These are phyloP conservation scores for Ceratobasidium sp. DNA, from an alignment of 1,284 basidiomycete species.

Conservation along the genomic window DNA sequence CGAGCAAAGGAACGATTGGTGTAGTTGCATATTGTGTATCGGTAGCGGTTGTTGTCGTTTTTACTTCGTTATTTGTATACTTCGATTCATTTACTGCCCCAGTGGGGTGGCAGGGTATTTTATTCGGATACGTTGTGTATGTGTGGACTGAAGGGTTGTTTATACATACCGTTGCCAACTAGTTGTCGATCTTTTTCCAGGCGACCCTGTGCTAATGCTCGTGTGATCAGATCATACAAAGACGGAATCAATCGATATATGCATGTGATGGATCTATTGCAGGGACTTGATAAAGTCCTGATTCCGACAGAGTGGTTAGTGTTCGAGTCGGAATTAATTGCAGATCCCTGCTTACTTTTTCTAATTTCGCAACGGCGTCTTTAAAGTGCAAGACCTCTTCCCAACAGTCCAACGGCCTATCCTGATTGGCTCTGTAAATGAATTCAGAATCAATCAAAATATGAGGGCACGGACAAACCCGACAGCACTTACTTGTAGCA, in stretches of 20 bases:
- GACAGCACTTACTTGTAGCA: conserved; percentile 72
- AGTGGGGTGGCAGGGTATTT: neutral
- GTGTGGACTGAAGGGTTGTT: neutral
- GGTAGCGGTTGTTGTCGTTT: conserved; percentile 23
- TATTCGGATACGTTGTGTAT: neutral
- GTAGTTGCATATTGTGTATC: conserved; percentile 35
- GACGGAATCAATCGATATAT: neutral
- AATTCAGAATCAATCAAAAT: neutral
- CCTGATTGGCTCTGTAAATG: conserved; percentile 58
- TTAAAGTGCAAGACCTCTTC: conserved; percentile 77
- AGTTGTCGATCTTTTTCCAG: neutral
- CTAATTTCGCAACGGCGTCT: conserved; percentile 68
- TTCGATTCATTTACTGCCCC: neutral
- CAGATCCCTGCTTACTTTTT: conserved; percentile 56
- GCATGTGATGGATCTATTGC: conserved; percentile 37
- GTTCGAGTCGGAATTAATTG: neutral
- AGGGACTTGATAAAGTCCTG: conserved; percentile 44
- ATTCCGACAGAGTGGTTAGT: conserved; percentile 13
- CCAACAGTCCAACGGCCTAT: conserved; percentile 77
- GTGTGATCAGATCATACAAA: neutral
- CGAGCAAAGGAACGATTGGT: conserved; percentile 3
- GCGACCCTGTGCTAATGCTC: neutral
- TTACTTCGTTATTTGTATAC: neutral
- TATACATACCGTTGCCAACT: neutral
- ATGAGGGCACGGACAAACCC: neutral